These are phyloP conservation scores for Podospora pseudopauciseta DNA, from an alignment of 495 filamentous ascomycete species.

Conservation along the genomic window DNA sequence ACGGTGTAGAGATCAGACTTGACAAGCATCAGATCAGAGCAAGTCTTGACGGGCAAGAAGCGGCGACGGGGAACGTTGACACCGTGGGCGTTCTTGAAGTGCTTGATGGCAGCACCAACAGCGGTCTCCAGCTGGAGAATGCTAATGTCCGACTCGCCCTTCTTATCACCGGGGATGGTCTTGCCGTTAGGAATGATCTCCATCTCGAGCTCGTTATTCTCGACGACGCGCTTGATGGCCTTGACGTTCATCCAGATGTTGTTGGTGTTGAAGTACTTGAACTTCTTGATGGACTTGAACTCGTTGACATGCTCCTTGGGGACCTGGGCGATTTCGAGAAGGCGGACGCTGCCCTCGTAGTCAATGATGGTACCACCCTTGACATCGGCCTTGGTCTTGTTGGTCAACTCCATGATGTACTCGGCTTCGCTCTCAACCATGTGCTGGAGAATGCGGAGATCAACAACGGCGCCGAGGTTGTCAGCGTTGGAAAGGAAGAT, in stretches of 20 bases:
- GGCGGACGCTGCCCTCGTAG: constrained; percentile 91
- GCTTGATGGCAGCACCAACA: constrained; percentile 95
- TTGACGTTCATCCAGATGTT: constrained; percentile 99
- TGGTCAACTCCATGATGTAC: constrained; percentile 99
- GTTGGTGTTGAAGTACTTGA: constrained; percentile 99
- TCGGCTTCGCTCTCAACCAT: constrained; percentile 94
- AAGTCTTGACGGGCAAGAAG: constrained; percentile 99
- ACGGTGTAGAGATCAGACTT: constrained; percentile 99
- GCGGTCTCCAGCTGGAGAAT: constrained; percentile 99
- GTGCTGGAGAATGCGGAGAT: constrained; percentile 96
- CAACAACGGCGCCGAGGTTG: constrained; percentile 96
- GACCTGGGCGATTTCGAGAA: constrained; percentile 99
- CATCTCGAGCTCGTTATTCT: constrained; percentile 98
- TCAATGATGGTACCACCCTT: constrained; percentile 99
- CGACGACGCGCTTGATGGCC: constrained; percentile 97
- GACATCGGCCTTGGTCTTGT: constrained; percentile 99
- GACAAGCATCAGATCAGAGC: constrained; percentile 98
- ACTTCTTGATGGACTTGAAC: constrained; percentile 99
- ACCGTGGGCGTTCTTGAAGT: constrained; percentile 97
- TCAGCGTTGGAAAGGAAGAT: constrained; percentile 99
- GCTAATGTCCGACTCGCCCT: constrained; percentile 95
- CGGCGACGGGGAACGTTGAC: constrained; percentile 97
- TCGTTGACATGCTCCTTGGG: constrained; percentile 99
- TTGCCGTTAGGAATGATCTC: constrained; percentile 99
- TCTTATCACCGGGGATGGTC: constrained; percentile 97